Conservation (phyloP, 768 basidiomycete species). For the Leccinum pellstonianum region DNA sequence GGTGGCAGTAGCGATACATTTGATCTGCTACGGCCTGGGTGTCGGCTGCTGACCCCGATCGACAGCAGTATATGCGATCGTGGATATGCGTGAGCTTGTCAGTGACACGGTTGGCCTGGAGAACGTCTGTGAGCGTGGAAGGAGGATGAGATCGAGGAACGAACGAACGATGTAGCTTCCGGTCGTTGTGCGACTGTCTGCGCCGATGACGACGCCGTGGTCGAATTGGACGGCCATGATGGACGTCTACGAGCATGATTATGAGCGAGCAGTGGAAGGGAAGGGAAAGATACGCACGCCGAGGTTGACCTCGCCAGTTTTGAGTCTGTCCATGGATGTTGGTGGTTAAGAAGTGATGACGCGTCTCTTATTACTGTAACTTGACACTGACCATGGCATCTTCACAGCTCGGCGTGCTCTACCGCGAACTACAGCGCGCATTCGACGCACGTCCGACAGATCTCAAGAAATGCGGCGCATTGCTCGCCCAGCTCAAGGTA, state of each 20-base stretch:
- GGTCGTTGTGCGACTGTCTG: slow-evolving; percentile 95
- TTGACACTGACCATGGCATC: slow-evolving; percentile 40
- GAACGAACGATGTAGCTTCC: slow-evolving; percentile 87
- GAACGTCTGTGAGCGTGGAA: background rate
- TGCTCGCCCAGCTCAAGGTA: slow-evolving; percentile 62
- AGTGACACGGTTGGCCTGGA: slow-evolving; percentile 93
- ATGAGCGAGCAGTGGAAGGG: too few species aligned
- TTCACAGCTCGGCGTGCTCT: slow-evolving; percentile 54
- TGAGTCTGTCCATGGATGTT: slow-evolving; percentile 76
- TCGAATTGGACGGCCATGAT: slow-evolving; percentile 99
- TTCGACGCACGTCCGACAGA: slow-evolving; percentile 68
- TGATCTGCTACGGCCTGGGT: slow-evolving; percentile 95
- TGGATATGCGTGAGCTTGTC: slow-evolving; percentile 97
- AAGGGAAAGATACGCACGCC: slow-evolving; percentile 58
- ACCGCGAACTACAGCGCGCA: slow-evolving; percentile 63
- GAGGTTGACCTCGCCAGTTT: slow-evolving; percentile 94
- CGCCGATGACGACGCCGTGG: slow-evolving; percentile 92
- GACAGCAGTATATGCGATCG: slow-evolving; percentile 98
- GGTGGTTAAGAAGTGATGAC: slow-evolving; percentile 41
- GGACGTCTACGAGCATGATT: slow-evolving; percentile 66
- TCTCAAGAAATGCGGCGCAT: slow-evolving; percentile 59
- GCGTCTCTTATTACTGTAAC: slow-evolving; percentile 13
- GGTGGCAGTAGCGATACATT: slow-evolving; percentile 80
- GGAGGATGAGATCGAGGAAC: background rate
- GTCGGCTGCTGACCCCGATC: slow-evolving; percentile 96